Evolutionary conservation across 2,329 filamentous ascomycete genomes (phyloP).

Genomic region (Hymenoscyphus linearis): DNA sequence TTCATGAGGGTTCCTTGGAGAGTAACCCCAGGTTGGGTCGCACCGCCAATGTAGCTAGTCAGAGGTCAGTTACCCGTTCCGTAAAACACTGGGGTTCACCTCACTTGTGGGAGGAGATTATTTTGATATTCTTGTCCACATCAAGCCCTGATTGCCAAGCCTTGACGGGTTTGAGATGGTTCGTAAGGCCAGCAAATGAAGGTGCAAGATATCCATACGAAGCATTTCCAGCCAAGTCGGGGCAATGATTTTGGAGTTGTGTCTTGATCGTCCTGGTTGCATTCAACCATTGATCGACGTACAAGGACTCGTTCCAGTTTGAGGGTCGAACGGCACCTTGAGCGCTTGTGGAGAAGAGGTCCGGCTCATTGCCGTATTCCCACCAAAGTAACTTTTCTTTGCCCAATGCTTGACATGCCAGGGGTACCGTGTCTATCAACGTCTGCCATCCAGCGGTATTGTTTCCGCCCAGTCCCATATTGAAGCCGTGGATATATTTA

Average conservation of each 20-base stretch:
- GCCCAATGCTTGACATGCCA: slow-evolving; percentile 52
- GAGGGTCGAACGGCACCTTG: slow-evolving; percentile 47
- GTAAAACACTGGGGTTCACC: too few relatives aligned
- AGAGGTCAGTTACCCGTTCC: slow-evolving; percentile 9
- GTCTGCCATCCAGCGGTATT: slow-evolving; percentile 45
- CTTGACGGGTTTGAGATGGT: slow-evolving; percentile 44
- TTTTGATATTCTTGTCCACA: slow-evolving; percentile 41
- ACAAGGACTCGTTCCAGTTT: slow-evolving; percentile 49
- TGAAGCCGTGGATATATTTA: slow-evolving; percentile 58
- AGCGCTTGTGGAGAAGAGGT: slow-evolving; percentile 49
- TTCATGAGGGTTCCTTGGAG: slow-evolving; percentile 60
- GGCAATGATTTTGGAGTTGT: slow-evolving; percentile 44
- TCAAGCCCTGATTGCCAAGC: slow-evolving; percentile 52
- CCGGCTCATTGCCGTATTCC: slow-evolving; percentile 62
- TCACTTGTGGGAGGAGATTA: slow-evolving; percentile 57
- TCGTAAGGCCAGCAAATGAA: slow-evolving; percentile 48
- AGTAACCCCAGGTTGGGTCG: slow-evolving; percentile 54
- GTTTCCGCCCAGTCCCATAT: slow-evolving; percentile 47
- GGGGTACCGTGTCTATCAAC: slow-evolving; percentile 47
- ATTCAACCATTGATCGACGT: slow-evolving; percentile 53
- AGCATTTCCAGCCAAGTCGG: slow-evolving; percentile 38
- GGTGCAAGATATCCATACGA: slow-evolving; percentile 51
- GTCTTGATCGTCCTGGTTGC: slow-evolving; percentile 45
- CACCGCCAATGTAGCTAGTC: slow-evolving; percentile 56
- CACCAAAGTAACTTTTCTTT: slow-evolving; percentile 48